Evolutionary conservation across 805 yeast genomes (phyloP), one percentile per base, ranked within the genome.

Genomic region (Kazachstania taianensis): DNA sequence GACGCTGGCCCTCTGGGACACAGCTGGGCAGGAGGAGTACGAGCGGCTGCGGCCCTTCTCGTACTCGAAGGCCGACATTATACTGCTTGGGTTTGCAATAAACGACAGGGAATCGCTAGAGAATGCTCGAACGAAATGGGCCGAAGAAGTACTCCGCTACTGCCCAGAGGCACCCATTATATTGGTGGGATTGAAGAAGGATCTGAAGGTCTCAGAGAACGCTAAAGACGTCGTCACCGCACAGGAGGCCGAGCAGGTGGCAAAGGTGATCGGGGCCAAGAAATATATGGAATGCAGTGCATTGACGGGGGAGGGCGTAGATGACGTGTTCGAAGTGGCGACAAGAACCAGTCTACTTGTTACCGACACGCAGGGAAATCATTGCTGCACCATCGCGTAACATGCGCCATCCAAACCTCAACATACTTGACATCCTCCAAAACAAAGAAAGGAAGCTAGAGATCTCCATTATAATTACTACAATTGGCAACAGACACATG

Each of bases 11-110:
- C 62, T 86, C 18, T 86, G 96, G 96, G 96, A 86, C 55, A 86
- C 96, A 1, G 96, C 96, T 4, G 96, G 96, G 2, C 96, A 86
- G 61, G 96, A 86, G 62, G 96, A 86, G 59, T 86, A 86, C 55
- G 96, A 86, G 47, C 65, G 96, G 40, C 64, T 87, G 40, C 72
- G 96, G 42, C 96, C 96, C 1, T 64, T 87, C 44, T 81, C 94
- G 16, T 87, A 87, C 52, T 73, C 87, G 8, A 80, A 83, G 49
- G 94, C 96, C 2, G 82, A 87, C 57, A 81, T 83, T 38, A 79
- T 87, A 35, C 62, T 86, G 37, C 79, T 86, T 36, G 96, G 89
- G 0, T 87, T 82, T 61, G 84, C 96, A 0, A 65, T 86, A 14
- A 83, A 87, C 55, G 77, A 75, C 19, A 86, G 84, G 1, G 96